These are phyloP conservation scores for Thuidium tamariscinum DNA, from an alignment of 225 moss, liverwort and hornwort genomes.

Conservation along the genomic window DNA sequence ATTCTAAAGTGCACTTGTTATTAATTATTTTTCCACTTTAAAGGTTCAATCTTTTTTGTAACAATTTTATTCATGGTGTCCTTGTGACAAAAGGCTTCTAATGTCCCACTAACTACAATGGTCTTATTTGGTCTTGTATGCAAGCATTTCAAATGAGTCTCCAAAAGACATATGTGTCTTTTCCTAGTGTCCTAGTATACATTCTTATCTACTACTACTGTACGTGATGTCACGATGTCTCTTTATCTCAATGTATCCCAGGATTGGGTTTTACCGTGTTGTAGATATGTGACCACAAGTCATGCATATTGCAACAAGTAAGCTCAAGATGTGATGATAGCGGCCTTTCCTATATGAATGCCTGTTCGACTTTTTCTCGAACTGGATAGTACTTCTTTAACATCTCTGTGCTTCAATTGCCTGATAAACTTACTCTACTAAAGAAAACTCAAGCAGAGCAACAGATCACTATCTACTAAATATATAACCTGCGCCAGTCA, in stretches of 20 bases:
- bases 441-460: background rate
- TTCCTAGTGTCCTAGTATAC: too few species aligned
- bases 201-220: too few species aligned
- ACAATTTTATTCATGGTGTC: too few species aligned
- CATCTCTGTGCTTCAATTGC: background rate
- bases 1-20: too few species aligned
- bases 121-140: too few species aligned
- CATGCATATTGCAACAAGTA: background rate
- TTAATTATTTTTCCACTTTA: too few species aligned
- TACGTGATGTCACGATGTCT: background rate
- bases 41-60: too few species aligned
- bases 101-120: too few species aligned
- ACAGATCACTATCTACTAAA: conserved; percentile 4
- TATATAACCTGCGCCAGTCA: conserved; percentile 53
- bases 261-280: background rate
- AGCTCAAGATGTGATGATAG: background rate
- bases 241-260: background rate
- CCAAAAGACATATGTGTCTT: too few species aligned
- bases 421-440: background rate
- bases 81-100: too few species aligned
- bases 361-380: background rate
- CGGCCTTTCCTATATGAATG: background rate
- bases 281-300: background rate
- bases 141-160: too few species aligned
- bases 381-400: background rate